These are phyloP conservation scores for Camellia japonica DNA, from an alignment of 148 eudicot genomes.

Conservation along the genomic window DNA sequence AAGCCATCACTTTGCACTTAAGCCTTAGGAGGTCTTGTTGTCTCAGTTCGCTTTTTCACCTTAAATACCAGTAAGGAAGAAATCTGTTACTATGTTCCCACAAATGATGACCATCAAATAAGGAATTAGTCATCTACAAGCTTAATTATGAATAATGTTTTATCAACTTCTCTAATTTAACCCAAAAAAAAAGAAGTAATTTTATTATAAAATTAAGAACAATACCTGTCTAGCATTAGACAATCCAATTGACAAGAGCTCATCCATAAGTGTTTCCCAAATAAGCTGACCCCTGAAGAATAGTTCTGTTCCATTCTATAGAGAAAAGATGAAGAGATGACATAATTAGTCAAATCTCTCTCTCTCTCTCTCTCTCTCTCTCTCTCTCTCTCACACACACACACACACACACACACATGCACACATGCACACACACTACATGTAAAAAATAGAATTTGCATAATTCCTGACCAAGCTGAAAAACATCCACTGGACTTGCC, in stretches of 20 bases:
- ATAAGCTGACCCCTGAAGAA: constrained; percentile 92
- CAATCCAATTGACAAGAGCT: constrained; percentile 72
- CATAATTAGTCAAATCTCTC: not conserved
- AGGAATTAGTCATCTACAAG: not conserved
- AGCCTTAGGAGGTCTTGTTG: too few species aligned
- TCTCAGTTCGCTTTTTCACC: too few species aligned
- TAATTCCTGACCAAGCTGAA: constrained; percentile 8
- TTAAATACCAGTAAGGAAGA: not conserved
- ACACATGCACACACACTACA: not conserved
- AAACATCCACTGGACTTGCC: constrained; percentile 32
- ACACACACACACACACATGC: too few species aligned
- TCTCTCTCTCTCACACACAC: not conserved
- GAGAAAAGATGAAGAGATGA: constrained; percentile 15
- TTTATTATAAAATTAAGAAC: not conserved
- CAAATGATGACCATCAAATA: not conserved
- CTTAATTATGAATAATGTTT: not conserved
- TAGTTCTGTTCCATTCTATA: constrained; percentile 70
- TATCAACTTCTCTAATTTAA: constrained; percentile 4
- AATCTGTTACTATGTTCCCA: not conserved
- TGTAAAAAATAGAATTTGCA: not conserved
- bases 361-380: not conserved
- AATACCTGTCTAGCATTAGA: constrained; percentile 58
- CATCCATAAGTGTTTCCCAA: constrained; percentile 80
- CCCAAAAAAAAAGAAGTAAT: not conserved
- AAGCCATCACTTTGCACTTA: too few species aligned